These are phyloP conservation scores for Lasiodiplodia sp. DNA, from an alignment of 2,329 filamentous ascomycete genomes.

Conservation along the genomic window DNA sequence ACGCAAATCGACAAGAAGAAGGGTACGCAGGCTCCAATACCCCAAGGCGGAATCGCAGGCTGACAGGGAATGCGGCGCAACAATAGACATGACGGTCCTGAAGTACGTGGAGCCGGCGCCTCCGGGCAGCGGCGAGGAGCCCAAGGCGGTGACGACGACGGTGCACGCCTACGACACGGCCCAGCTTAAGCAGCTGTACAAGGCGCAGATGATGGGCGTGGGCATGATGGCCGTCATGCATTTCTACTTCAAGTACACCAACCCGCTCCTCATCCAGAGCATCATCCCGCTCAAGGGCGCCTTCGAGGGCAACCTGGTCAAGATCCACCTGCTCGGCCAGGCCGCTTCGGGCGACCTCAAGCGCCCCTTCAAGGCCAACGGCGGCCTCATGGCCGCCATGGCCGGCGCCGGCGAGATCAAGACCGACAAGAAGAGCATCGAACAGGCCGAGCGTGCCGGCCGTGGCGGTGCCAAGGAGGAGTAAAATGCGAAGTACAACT, in stretches of 20 bases:
- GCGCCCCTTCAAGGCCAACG: conserved; percentile 89
- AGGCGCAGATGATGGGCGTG: conserved; percentile 92
- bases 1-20: conserved; percentile 93
- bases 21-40: conserved; percentile 66
- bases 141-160: conserved; percentile 95
- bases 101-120: conserved; percentile 98
- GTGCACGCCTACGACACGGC: conserved; percentile 91
- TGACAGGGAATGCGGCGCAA: background rate
- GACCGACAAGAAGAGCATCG: conserved; percentile 75
- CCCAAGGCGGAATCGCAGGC: background rate
- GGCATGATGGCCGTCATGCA: conserved; percentile 99
- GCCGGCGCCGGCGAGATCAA: conserved; percentile 72
- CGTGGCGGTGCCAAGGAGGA: conserved; percentile 62
- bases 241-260: conserved; percentile 99
- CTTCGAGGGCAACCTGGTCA: conserved; percentile 93
- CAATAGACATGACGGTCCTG: conserved; percentile 88
- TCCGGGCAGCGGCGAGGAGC: conserved; percentile 92
- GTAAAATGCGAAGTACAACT: conserved; percentile 40
- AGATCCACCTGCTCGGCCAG: conserved; percentile 91
- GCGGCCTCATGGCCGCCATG: conserved; percentile 82
- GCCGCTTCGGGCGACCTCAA: conserved; percentile 89
- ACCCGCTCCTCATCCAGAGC: conserved; percentile 97
- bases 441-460: conserved; percentile 59
- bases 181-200: conserved; percentile 86
- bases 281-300: conserved; percentile 97